Base-by-base conservation (phyloP, 495 filamentous ascomycete species). In the Aspergillus ostianus region DNA sequence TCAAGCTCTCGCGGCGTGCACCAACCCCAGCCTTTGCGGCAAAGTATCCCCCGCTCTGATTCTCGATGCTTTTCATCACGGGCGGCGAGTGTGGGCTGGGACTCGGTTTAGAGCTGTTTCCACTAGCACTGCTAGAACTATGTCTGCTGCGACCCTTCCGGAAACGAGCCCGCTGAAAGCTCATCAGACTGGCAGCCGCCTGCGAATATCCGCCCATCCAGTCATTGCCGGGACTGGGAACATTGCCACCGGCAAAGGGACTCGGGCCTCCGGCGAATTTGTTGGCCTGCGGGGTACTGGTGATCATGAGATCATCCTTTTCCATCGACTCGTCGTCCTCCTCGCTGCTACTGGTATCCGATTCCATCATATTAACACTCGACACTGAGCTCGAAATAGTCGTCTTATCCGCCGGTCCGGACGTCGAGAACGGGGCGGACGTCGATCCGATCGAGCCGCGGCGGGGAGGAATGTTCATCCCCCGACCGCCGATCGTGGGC, bases 371-470 rank as follows among this genome's bases (percentile, higher is more conserved):
- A 64, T 88, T 90, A 23, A 91, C 82, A 66, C 90, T 96, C 0
- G 91, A 91, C 10, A 95, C 74, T 1, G 91, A 96, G 72, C 90
- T 90, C n/a, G 91, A 92, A 41, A 92, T 82, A 3, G 83, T 81
- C 55, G 85, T 84, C 48, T 85, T 85, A 57, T 94, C 91, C n/a
- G 82, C 76, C 2, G 73, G 73, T 18, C 70, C 73, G 0, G 75
- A 78, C 0, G 70, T 76, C 18, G 75, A 76, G 52, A 77, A 76
- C 32, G 69, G 73, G 5, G 59, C 66, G 3, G 73, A 75, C 47
- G 76, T 76, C 23, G 77, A 71, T 56, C 73, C 74, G 10, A 70
- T 75, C 19, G 80, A 82, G 10, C 80, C 77, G 58, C 82, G 84
- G 49, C 85, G 77, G 18, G 75, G 73, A 3, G 91, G 92, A 45